Conservation (phyloP, 805 yeast genomes). For the Starmerella geochares region DNA sequence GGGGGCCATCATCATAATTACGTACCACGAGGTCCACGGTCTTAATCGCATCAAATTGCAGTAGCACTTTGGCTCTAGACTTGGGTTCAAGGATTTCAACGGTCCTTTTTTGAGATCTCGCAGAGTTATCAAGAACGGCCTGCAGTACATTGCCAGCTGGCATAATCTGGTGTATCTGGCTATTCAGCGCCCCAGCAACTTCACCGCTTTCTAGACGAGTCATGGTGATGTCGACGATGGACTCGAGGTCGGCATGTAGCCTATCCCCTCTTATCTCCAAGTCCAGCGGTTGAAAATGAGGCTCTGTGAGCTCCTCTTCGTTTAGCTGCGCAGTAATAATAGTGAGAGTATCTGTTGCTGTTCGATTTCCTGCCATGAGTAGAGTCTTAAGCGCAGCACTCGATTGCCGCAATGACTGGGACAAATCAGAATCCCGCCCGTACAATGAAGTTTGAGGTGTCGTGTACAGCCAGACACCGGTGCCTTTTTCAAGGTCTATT, state of each 20-base stretch:
- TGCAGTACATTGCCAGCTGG: background rate
- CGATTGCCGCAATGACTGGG: background rate
- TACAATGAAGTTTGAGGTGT: conserved; percentile 9
- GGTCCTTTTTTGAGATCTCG: too few relatives aligned
- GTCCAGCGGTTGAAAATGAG: background rate
- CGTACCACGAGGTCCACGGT: conserved; percentile 67
- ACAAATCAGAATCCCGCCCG: background rate
- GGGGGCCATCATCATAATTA: conserved; percentile 75
- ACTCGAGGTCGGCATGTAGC: background rate
- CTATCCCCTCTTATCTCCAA: background rate
- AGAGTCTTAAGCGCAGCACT: background rate
- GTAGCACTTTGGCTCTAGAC: background rate
- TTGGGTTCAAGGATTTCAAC: background rate
- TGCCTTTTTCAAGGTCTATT: conserved; percentile 30
- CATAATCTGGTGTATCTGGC: background rate
- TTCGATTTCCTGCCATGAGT: background rate
- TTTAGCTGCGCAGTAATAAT: background rate
- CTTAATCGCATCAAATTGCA: background rate
- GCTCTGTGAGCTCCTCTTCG: background rate
- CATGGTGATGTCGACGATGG: conserved; percentile 11
- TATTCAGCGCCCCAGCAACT: conserved; percentile 2
- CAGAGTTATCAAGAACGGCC: too few relatives aligned
- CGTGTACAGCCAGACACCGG: background rate
- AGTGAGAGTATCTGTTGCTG: background rate
- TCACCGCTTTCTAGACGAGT: background rate